Conservation (phyloP, 495 filamentous ascomycete species). For the Lophium mytilinum region DNA sequence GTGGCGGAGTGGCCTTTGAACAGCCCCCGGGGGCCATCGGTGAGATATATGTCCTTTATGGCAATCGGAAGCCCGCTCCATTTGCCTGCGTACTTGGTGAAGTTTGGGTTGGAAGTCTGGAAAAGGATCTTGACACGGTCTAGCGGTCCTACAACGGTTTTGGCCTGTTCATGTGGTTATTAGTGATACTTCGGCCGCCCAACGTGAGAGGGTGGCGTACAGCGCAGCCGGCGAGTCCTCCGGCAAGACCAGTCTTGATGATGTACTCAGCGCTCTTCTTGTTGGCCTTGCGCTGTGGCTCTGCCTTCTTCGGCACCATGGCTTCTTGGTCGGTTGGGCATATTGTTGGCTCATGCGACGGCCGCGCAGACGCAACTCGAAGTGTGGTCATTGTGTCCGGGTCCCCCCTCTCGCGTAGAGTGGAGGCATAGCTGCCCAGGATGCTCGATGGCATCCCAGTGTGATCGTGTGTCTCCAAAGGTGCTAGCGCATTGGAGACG, state of each 20-base stretch:
- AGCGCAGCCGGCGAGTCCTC: slow-evolving; percentile 68
- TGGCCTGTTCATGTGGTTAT: slow-evolving; percentile 51
- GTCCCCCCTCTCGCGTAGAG: slow-evolving; percentile 3
- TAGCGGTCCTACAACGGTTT: slow-evolving; percentile 90
- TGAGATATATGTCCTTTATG: slow-evolving; percentile 70
- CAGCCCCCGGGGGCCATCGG: slow-evolving; percentile 66
- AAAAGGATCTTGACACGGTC: slow-evolving; percentile 99
- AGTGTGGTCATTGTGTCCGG: slow-evolving; percentile 17
- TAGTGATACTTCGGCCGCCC: background rate
- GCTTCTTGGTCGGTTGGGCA: slow-evolving; percentile 37
- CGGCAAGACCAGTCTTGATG: slow-evolving; percentile 70
- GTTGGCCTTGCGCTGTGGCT: slow-evolving; percentile 36
- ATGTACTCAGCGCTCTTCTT: slow-evolving; percentile 80
- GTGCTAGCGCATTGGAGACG: background rate
- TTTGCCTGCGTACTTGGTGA: slow-evolving; percentile 79
- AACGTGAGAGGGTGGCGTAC: slow-evolving; percentile 49
- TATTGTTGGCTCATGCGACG: slow-evolving; percentile 20
- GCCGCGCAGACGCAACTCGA: slow-evolving; percentile 2
- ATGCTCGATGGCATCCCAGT: slow-evolving; percentile 17
- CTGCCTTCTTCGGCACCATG: slow-evolving; percentile 31
- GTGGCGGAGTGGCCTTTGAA: slow-evolving; percentile 94
- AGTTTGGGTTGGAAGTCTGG: slow-evolving; percentile 89
- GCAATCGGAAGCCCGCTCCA: slow-evolving; percentile 74
- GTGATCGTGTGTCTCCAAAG: background rate
- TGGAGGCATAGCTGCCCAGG: slow-evolving; percentile 11